Conservation (phyloP, 1,284 basidiomycete genomes). For the Ustilago tritici region DNA sequence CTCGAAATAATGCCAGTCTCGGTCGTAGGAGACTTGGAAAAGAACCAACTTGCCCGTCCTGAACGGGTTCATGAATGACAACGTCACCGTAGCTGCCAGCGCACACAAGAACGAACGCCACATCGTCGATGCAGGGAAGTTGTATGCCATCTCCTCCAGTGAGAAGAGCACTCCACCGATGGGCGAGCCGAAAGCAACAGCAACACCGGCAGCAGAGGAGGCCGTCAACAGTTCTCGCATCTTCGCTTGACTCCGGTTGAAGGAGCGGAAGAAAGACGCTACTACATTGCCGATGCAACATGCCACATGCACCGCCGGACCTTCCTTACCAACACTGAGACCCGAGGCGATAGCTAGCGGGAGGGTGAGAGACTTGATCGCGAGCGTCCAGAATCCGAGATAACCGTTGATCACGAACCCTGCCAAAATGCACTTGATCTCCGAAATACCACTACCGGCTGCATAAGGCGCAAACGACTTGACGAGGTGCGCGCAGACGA, state of each 20-base stretch:
- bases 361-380: slow-evolving; percentile 90
- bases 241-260: slow-evolving; percentile 91
- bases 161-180: slow-evolving; percentile 96
- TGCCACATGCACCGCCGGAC: slow-evolving; percentile 96
- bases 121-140: slow-evolving; percentile 97
- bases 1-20: slow-evolving; percentile 99
- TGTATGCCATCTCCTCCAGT: slow-evolving; percentile 83
- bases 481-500: slow-evolving; percentile 81
- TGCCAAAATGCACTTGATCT: slow-evolving; percentile 98
- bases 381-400: slow-evolving; percentile 87
- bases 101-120: slow-evolving; percentile 98
- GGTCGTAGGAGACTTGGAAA: slow-evolving; percentile 96
- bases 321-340: slow-evolving; percentile 96
- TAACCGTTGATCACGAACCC: slow-evolving; percentile 98
- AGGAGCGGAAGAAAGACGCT: slow-evolving; percentile 82
- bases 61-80: slow-evolving; percentile 98
- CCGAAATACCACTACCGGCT: slow-evolving; percentile 96
- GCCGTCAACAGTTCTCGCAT: slow-evolving; percentile 96
- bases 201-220: slow-evolving; percentile 95
- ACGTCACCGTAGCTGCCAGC: slow-evolving; percentile 91
- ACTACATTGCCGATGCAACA: slow-evolving; percentile 92
- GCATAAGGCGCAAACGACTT: slow-evolving; percentile 90
- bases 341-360: slow-evolving; percentile 92
- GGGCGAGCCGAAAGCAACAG: slow-evolving; percentile 95
- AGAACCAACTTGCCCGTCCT: slow-evolving; percentile 96